A percentile compares a stretch with the other conserved stretches of the same genome.
Conservation (phyloP, 352 stramenopile genomes). For the Phytophthora pini region DNA sequence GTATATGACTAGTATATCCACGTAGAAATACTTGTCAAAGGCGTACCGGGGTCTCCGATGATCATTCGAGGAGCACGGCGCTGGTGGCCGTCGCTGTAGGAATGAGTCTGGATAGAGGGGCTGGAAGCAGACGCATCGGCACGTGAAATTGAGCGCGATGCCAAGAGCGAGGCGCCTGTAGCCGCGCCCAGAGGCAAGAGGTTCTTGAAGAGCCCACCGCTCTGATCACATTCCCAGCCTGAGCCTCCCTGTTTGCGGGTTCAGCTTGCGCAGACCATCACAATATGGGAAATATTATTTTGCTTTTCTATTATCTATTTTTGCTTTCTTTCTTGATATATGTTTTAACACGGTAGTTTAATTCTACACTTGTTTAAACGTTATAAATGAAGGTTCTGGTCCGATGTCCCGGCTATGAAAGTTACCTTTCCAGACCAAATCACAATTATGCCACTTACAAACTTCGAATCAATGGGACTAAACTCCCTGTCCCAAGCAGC, state of each 20-base stretch:
- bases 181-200: conserved; percentile 19
- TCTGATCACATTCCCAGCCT: too few species aligned
- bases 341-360: background rate
- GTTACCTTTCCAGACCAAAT: too few species aligned
- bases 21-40: background rate
- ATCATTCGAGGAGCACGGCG: conserved; percentile 31
- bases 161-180: conserved; percentile 13
- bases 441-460: too few species aligned
- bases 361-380: too few species aligned
- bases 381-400: too few species aligned
- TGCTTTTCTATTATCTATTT: too few species aligned
- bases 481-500: too few species aligned
- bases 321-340: background rate
- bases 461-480: too few species aligned
- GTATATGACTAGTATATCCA: background rate
- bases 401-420: too few species aligned
- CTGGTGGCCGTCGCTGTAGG: conserved; percentile 26
- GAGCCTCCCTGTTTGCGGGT: too few species aligned
- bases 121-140: background rate
- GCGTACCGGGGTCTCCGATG: conserved; percentile 48
- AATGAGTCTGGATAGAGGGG: conserved; percentile 20
- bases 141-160: conserved; percentile 7
- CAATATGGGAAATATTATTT: too few species aligned
- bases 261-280: too few species aligned
- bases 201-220: background rate